Evolutionary conservation across 257 asterid species (phyloP).

Genomic region (Nicotiana sylvestris): DNA sequence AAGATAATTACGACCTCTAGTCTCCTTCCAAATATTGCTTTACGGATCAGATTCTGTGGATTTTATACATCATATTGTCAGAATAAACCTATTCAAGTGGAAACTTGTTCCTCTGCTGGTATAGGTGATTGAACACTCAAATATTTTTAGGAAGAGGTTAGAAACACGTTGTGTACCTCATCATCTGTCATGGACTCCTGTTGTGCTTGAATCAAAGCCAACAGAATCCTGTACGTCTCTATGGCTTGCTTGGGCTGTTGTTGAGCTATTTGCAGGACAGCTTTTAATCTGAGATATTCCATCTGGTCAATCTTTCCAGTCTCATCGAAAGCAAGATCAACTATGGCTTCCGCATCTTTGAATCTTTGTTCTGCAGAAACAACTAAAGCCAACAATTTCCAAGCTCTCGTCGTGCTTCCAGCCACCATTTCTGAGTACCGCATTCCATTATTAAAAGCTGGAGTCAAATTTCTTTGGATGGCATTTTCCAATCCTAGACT

Average conservation of each 20-base stretch:
- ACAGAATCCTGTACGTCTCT: constrained; percentile 67
- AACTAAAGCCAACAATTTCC: constrained; percentile 69
- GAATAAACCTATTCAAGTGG: not conserved
- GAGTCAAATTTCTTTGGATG: constrained; percentile 53
- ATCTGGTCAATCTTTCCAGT: constrained; percentile 55
- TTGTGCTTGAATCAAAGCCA: constrained; percentile 59
- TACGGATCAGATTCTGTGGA: not conserved
- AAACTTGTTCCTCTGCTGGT: not conserved
- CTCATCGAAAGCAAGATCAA: constrained; percentile 78
- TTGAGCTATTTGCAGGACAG: constrained; percentile 57
- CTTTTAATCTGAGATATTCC: constrained; percentile 75
- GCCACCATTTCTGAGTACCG: constrained; percentile 41
- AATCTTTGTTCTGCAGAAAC: constrained; percentile 76
- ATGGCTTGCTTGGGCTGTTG: constrained; percentile 79
- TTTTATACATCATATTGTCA: not conserved
- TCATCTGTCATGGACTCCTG: constrained; percentile 15
- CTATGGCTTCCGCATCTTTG: constrained; percentile 64
- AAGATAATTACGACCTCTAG: not conserved
- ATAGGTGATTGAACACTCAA: not conserved
- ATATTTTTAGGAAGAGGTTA: not conserved
- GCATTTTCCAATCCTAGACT: constrained; percentile 67
- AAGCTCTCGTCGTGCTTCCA: constrained; percentile 57
- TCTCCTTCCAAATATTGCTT: not conserved
- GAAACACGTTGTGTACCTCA: constrained; percentile 23
- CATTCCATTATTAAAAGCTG: constrained; percentile 59